These are phyloP conservation scores for Lanmaoa rubissima DNA, from an alignment of 768 basidiomycete species.

Conservation along the genomic window DNA sequence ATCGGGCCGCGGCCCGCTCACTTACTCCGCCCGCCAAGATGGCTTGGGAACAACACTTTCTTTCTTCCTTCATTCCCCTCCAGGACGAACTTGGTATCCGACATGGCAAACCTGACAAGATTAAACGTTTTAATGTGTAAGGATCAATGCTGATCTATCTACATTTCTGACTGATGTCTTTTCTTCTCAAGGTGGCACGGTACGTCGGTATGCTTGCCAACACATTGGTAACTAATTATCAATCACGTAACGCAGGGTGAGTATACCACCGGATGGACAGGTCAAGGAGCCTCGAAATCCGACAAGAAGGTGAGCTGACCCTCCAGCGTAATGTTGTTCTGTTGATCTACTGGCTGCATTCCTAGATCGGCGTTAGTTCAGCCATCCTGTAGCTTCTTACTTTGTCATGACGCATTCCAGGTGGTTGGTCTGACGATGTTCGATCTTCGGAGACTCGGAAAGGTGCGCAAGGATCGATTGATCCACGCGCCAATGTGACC, in stretches of 20 bases:
- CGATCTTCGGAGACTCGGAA: conserved; percentile 81
- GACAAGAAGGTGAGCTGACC: conserved; percentile 76
- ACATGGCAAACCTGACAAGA: conserved; percentile 49
- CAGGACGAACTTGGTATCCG: neutral
- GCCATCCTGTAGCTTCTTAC: conserved; percentile 2
- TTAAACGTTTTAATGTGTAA: conserved; percentile 79
- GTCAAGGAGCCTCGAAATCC: conserved; percentile 87
- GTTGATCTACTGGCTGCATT: conserved; percentile 1
- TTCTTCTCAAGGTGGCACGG: conserved; percentile 43
- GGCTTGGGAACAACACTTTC: neutral
- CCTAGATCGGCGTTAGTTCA: conserved; percentile 63
- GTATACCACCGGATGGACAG: conserved; percentile 95
- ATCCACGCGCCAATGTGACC: conserved; percentile 1
- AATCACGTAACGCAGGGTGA: conserved; percentile 51
- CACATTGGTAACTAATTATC: neutral
- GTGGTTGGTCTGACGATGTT: conserved; percentile 90
- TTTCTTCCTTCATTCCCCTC: neutral
- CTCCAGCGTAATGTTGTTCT: neutral
- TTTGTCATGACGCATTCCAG: conserved; percentile 37
- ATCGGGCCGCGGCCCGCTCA: conserved; percentile 3
- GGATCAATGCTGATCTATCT: conserved; percentile 19
- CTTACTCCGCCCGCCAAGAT: neutral
- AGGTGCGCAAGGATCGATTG: conserved; percentile 42
- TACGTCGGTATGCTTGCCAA: conserved; percentile 20
- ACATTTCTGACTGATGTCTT: conserved; percentile 2